Percentiles rank a stretch among this genome's conserved stretches.
Conservation (phyloP, 2,329 filamentous ascomycete species). For the Colletotrichum liaoningense region DNA sequence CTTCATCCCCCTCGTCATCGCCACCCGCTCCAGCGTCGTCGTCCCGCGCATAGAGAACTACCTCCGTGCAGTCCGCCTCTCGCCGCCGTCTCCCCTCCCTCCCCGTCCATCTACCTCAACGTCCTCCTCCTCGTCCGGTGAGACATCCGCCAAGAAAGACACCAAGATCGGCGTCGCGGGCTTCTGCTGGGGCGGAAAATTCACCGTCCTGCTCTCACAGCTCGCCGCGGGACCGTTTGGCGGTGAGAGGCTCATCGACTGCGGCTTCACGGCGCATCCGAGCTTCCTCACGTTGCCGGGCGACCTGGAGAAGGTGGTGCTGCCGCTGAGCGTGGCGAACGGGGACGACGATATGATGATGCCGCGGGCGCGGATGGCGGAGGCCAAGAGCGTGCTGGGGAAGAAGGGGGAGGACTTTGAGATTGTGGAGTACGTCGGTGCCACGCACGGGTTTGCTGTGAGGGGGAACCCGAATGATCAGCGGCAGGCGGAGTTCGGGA, state of each 20-base stretch:
- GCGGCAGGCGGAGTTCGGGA: constrained; percentile 39
- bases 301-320: constrained; percentile 57
- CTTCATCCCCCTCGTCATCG: constrained; percentile 47
- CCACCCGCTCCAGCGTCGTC: constrained; percentile 45
- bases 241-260: constrained; percentile 58
- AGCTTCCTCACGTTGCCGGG: constrained; percentile 57
- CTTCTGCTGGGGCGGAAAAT: constrained; percentile 73
- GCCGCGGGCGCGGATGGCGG: constrained; percentile 43
- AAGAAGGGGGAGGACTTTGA: constrained; percentile 41
- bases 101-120: background rate
- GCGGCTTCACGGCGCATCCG: constrained; percentile 65
- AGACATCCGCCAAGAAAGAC: background rate
- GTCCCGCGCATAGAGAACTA: constrained; percentile 49
- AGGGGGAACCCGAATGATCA: constrained; percentile 40
- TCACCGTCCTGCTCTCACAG: constrained; percentile 56
- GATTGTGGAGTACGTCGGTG: constrained; percentile 43
- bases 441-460: constrained; percentile 45
- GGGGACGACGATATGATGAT: constrained; percentile 58
- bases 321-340: constrained; percentile 59
- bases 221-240: constrained; percentile 37
- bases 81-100: constrained; percentile 32
- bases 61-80: constrained; percentile 49
- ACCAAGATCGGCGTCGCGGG: constrained; percentile 63
- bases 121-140: background rate
- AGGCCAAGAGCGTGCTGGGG: constrained; percentile 49